Evolutionary conservation across 768 basidiomycete genomes (phyloP), one percentile per base, ranked within the genome.

Genomic region (Termitomyces bulborhizus): DNA sequence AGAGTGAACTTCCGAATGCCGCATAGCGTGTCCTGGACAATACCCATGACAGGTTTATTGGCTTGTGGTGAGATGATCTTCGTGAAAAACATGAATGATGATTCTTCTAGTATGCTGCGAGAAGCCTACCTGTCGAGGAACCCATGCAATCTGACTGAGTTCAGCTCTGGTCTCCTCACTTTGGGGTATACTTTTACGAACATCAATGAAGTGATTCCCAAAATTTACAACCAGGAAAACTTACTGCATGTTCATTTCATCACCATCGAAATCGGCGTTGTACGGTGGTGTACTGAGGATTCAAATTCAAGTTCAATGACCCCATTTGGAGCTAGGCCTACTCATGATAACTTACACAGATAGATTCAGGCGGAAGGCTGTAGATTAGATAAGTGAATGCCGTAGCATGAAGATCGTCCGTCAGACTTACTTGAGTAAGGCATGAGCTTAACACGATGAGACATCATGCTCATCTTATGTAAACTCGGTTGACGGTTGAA

Each of bases 381-480:
- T 16, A 31, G 44, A 49, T n/a, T 59, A 45, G 18, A 63, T 57
- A 18, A 63, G 53, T 37, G 37, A 21, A 51, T 2, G 18, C 6
- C 26, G 36, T 7, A 54, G 24, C 31, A 39, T 53, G 8, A 40
- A 29, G 39, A 31, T 4, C 26, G 9, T 44, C 13, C 12, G 36
- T 37, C 15, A 12, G 7, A 80, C 93, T 69, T 65, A 95, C 93
- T 98, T 21, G 95, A 98, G 72, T 98, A 98, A 12, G 92, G 90
- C 94, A 98, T 97, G 57, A 98, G 75, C 65, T 90, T 93, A 31
- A 98, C 91, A 36, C 95, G 85, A 75, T 98, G 97, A 70, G 91
- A 91, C 97, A 98, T 98, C 97, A 98, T 98, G 79, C 93, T 96
- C 97, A 98, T 98, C 72, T 99, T 99, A 71, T 99, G 97, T 70